Base-by-base conservation (phyloP, 2,329 filamentous ascomycete species). In the Tolypocladium album region DNA sequence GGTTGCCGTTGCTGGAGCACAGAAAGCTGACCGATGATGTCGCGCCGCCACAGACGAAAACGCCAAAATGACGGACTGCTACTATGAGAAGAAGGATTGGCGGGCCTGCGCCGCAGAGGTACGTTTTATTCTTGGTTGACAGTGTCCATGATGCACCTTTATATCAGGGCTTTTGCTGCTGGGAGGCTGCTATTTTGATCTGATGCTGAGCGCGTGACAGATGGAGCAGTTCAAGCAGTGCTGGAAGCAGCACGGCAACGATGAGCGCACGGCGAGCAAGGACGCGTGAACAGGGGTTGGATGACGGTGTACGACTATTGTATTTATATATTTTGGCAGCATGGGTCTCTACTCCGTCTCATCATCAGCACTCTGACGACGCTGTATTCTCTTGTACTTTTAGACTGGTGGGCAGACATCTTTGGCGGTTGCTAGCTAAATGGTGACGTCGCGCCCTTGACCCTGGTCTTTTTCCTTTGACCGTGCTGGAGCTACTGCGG, bases 81-180 rank as follows among this genome's bases (percentile, higher is more conserved):
- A 95, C 74, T 96, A 85, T 70, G 91, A 93, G 59, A 96, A 92
- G 81, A 96, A 92, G 72, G 94, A 99, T 72, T 99, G 94, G 93
- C 82, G 94, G 67, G 81, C 82, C 61, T 99, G 94, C 75, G 89
- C 89, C 70, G 81, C 86, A 65, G 93, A 97, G 84, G 93, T 96
- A 73, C 78, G 88, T 77, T 60, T 47, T 57, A 31, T 43, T 31
- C 15, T 56, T 56, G 12, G 12, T 3, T n/a, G 43, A 47, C 24
- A n/a, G 4, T 24, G 58, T 40, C 27, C 56, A 39, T 59, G 59
- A 63, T 56, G 15, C 39, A 42, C 6, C 34, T n/a, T 31, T 9
- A 12, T 15, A 13, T 39, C 56, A 8, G 11, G n/a, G 27, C 0
- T 36, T 9, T 2, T 4, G 27, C 24, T 27, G 36, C 58, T 55